Conservation (phyloP, 164 flowering plant genomes). For the Nelumbo lutea region DNA sequence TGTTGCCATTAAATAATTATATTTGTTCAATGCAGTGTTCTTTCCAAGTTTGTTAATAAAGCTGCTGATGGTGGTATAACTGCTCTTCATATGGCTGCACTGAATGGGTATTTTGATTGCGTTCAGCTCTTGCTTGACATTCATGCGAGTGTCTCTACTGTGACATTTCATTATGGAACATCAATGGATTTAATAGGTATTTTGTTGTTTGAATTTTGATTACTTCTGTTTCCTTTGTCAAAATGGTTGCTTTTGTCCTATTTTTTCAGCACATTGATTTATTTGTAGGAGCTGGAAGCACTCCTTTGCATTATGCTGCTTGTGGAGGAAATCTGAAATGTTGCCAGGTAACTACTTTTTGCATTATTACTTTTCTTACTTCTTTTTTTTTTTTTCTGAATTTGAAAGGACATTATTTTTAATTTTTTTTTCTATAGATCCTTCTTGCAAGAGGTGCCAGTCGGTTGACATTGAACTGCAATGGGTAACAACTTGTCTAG, state of each 20-base stretch:
- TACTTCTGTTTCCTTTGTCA: background rate
- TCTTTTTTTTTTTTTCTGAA: background rate
- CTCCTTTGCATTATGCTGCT: conserved; percentile 97
- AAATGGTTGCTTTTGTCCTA: background rate
- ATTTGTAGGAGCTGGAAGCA: conserved; percentile 86
- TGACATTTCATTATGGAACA: conserved; percentile 87
- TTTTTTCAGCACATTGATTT: conserved; percentile 4
- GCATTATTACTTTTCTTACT: background rate
- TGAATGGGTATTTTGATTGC: conserved; percentile 90
- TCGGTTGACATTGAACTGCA: conserved; percentile 75
- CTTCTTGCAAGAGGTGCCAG: conserved; percentile 91
- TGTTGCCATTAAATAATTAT: background rate
- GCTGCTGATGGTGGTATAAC: conserved; percentile 95
- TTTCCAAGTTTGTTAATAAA: conserved; percentile 82
- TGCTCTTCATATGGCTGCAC: conserved; percentile 94
- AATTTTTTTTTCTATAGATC: conserved; percentile 46
- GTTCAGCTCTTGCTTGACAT: conserved; percentile 85
- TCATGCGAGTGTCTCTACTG: conserved; percentile 72
- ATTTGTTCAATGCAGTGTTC: conserved; percentile 50
- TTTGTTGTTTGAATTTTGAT: conserved; percentile 2
- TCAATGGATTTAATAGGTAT: conserved; percentile 94
- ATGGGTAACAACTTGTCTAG: conserved; percentile 51
- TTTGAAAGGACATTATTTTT: conserved; percentile 1
- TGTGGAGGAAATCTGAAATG: conserved; percentile 94
- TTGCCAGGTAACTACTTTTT: conserved; percentile 60